Percentiles rank a stretch among this genome's conserved stretches.
Conservation (phyloP, 192 early-diverging fungal species). For the Backusella australiensis region DNA sequence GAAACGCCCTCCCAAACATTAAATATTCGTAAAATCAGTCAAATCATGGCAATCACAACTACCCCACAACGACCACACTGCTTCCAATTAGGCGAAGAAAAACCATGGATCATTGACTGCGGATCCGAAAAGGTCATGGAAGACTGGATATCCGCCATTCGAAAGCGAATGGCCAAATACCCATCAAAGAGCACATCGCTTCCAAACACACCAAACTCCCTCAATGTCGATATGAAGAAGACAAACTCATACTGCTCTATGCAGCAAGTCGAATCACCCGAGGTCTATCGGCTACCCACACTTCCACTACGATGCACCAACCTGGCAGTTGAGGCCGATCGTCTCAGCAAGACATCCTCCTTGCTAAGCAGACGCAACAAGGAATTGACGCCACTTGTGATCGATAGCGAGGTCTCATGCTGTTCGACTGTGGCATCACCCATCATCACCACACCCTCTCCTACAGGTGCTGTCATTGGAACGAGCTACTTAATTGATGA, state of each 20-base stretch:
- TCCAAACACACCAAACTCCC: background rate
- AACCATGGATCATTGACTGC: conserved; percentile 23
- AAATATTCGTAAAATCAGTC: conserved; percentile 9
- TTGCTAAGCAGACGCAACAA: background rate
- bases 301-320: conserved; percentile 11
- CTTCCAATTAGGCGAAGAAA: conserved; percentile 7
- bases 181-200: background rate
- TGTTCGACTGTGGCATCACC: background rate
- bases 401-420: background rate
- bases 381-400: conserved; percentile 9
- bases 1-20: conserved; percentile 12
- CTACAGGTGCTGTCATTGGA: conserved; percentile 8
- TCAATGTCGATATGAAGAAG: background rate
- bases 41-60: background rate
- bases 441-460: background rate
- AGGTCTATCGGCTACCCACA: background rate
- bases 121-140: conserved; percentile 14
- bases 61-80: conserved; percentile 9
- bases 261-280: background rate
- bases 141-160: conserved; percentile 11
- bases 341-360: background rate
- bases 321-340: background rate
- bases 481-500: background rate
- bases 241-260: background rate
- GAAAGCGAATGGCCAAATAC: background rate